Percentiles rank a stretch among this genome's conserved stretches.
These are phyloP conservation scores for Penicillium sp. DNA, from an alignment of 2,329 filamentous ascomycete genomes.

Conservation along the genomic window DNA sequence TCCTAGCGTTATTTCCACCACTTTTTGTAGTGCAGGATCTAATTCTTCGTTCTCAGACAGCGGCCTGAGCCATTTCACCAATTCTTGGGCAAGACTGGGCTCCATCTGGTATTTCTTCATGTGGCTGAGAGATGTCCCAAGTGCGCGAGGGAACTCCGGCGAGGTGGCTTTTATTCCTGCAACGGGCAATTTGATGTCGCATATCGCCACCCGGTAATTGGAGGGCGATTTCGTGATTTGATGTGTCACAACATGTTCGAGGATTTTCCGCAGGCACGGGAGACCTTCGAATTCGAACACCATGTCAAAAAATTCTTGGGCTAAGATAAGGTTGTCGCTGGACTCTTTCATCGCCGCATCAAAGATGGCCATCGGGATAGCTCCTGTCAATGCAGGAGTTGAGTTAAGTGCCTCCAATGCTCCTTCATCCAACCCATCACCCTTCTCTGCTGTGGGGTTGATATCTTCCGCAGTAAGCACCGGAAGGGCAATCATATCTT, in stretches of 20 bases:
- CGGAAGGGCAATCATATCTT: conserved; percentile 56
- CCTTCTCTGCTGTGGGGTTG: conserved; percentile 51
- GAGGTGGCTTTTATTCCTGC: conserved; percentile 61
- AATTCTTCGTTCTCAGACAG: conserved; percentile 43
- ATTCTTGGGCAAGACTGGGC: conserved; percentile 42
- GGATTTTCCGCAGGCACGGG: conserved; percentile 61
- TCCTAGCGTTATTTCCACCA: conserved; percentile 41
- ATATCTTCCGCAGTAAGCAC: conserved; percentile 61
- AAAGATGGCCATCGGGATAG: conserved; percentile 88
- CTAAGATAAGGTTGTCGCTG: conserved; percentile 62
- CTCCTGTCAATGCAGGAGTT: conserved; percentile 84
- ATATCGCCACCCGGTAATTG: conserved; percentile 62
- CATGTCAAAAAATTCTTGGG: conserved; percentile 75
- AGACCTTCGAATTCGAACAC: conserved; percentile 67
- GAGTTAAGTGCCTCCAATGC: conserved; percentile 61
- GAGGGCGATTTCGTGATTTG: conserved; percentile 60
- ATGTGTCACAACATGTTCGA: conserved; percentile 66
- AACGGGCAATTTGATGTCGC: conserved; percentile 67
- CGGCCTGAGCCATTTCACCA: conserved; percentile 48
- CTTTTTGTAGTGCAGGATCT: conserved; percentile 52
- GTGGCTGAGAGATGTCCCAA: conserved; percentile 62
- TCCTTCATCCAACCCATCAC: conserved; percentile 50
- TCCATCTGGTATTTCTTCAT: conserved; percentile 52
- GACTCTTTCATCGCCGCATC: conserved; percentile 78
- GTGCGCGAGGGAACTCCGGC: conserved; percentile 66